These are phyloP conservation scores for Iberis pinnata DNA, from an alignment of 345 rosid species.

Conservation along the genomic window DNA sequence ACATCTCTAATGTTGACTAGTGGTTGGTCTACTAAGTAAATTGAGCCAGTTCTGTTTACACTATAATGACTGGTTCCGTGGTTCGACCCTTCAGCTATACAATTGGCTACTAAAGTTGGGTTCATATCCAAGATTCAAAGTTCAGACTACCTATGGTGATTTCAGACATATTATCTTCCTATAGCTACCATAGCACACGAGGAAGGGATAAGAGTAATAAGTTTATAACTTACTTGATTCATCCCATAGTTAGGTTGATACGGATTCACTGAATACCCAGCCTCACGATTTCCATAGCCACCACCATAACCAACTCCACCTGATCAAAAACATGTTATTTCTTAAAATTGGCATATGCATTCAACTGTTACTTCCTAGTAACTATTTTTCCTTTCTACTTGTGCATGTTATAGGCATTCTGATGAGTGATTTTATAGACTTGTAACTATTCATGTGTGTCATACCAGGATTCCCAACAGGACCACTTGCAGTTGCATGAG, in stretches of 20 bases:
- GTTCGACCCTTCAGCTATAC: constrained; percentile 1
- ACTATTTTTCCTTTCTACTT: background rate
- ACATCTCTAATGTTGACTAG: constrained; percentile 1
- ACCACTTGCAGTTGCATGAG: constrained; percentile 42
- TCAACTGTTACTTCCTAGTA: too few relatives aligned
- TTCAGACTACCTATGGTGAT: background rate
- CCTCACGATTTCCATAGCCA: constrained; percentile 57
- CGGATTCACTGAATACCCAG: constrained; percentile 54
- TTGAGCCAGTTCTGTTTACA: background rate
- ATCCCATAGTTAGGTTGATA: constrained; percentile 62
- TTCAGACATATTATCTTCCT: background rate
- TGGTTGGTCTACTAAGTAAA: background rate
- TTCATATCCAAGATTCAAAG: constrained; percentile 9
- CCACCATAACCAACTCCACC: constrained; percentile 55
- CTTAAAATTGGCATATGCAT: constrained; percentile 6
- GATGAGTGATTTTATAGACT: background rate
- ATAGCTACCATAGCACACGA: background rate
- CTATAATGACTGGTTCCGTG: constrained; percentile 8
- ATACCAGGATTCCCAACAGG: constrained; percentile 52
- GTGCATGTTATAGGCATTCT: background rate
- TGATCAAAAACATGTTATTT: background rate
- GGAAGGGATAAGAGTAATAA: background rate
- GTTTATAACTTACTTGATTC: constrained; percentile 66
- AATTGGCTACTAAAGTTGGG: constrained; percentile 5
- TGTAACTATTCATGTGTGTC: background rate